Percentiles rank a stretch among this genome's conserved stretches.
phyloP scores from a whole-genome alignment of 345 rosid genomes.

The Salix koriyanagi region DNA sequence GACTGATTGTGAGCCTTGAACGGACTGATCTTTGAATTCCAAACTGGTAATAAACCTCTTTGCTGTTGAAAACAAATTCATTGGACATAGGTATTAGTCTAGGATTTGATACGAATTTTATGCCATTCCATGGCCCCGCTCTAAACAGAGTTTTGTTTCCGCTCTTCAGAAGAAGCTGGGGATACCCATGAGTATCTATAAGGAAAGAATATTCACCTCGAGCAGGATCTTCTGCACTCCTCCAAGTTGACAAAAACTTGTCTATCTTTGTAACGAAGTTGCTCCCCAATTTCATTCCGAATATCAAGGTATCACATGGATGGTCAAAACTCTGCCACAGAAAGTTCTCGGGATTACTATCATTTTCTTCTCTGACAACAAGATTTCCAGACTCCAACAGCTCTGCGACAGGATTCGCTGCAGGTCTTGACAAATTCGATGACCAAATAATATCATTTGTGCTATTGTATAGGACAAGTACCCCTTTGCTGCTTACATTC shows the following conservation, averaged over 20 bases:
- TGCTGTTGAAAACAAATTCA: slow-evolving; percentile 7
- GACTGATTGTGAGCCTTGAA: slow-evolving; percentile 9
- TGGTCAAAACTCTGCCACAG: too few species aligned
- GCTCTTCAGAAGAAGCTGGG: slow-evolving; percentile 9
- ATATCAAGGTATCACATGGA: too few species aligned
- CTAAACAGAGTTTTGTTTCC: background rate
- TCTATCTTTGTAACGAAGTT: too few species aligned
- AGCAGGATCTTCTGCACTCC: slow-evolving; percentile 7
- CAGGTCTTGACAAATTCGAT: too few species aligned
- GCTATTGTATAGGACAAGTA: background rate
- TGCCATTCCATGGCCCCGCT: slow-evolving; percentile 24
- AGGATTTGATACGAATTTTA: slow-evolving; percentile 8
- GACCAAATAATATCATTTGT: background rate
- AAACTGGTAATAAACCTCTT: slow-evolving; percentile 9
- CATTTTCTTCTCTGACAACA: too few species aligned
- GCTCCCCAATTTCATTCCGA: too few species aligned
- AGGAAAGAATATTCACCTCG: slow-evolving; percentile 2
- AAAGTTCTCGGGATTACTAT: too few species aligned
- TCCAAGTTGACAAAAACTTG: slow-evolving; percentile 3
- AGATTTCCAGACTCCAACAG: too few species aligned
- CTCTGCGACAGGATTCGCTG: too few species aligned
- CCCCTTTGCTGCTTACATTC: background rate
- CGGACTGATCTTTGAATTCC: background rate
- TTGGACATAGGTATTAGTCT: background rate
- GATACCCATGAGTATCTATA: slow-evolving; percentile 22